Evolutionary conservation across 2,329 filamentous ascomycete genomes (phyloP).

Genomic region (Epichloe festucae): DNA sequence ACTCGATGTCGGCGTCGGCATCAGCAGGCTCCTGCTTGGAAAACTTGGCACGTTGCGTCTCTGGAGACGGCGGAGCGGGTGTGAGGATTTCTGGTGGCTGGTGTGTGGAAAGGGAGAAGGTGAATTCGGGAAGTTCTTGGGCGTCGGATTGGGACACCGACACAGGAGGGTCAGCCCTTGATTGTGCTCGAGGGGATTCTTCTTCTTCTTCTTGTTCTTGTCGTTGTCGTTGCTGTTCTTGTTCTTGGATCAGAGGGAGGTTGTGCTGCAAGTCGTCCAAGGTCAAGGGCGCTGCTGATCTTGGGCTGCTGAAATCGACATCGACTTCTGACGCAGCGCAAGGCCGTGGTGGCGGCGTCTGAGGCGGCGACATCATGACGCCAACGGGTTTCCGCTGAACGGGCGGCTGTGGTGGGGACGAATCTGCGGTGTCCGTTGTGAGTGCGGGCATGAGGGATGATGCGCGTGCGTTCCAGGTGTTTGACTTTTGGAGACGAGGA

Average conservation of each 20-base stretch:
- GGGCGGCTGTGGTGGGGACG: conserved; percentile 5
- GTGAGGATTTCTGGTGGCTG: conserved; percentile 16
- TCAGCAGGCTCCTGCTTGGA: conserved; percentile 10
- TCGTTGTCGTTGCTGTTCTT: neutral
- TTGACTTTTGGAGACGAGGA: conserved; percentile 18
- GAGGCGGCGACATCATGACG: conserved; percentile 3
- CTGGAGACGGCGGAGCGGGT: conserved; percentile 18
- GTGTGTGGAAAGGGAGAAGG: conserved; percentile 9
- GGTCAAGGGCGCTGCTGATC: conserved; percentile 4
- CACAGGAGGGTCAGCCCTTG: neutral
- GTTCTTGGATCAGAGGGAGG: neutral
- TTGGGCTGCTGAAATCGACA: neutral
- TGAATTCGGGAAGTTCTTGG: conserved; percentile 10
- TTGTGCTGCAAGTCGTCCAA: neutral
- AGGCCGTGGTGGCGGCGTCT: conserved; percentile 12
- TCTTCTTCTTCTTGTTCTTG: neutral
- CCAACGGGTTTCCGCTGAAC: conserved; percentile 15
- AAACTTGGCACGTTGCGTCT: conserved; percentile 12
- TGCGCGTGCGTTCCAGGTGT: conserved; percentile 23
- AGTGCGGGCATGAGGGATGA: conserved; percentile 26
- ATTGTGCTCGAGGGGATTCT: neutral
- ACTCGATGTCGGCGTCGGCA: conserved; percentile 5
- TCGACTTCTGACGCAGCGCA: conserved; percentile 6
- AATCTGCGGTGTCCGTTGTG: conserved; percentile 21
- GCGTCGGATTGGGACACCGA: conserved; percentile 9